A percentile compares a stretch with the other conserved stretches of the same genome.
These are phyloP conservation scores for Volvox africanus DNA, from an alignment of 139 green algal genomes.

Conservation along the genomic window DNA sequence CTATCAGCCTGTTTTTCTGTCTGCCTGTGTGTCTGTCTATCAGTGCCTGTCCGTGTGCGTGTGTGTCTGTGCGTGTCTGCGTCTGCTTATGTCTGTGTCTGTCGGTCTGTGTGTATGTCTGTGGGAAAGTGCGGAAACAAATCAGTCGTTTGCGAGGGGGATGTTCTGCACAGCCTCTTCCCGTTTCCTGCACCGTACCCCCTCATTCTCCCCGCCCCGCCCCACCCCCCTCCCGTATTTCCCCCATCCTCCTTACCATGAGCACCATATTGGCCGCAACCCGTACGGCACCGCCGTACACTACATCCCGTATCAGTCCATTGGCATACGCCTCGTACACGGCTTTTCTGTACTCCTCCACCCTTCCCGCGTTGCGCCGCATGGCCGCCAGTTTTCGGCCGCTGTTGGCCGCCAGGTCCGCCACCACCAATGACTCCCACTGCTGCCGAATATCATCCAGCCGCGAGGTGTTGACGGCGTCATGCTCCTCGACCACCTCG, in stretches of 20 bases:
- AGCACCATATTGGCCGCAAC: slow-evolving; percentile 42
- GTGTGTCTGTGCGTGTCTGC: no score
- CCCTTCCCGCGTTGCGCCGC: neutral
- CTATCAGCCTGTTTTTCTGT: no score
- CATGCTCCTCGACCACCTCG: slow-evolving; percentile 55
- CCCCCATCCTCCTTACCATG: slow-evolving; percentile 6
- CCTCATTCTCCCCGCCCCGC: neutral
- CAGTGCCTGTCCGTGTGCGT: no score
- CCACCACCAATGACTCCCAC: slow-evolving; percentile 54
- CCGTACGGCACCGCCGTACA: slow-evolving; percentile 40
- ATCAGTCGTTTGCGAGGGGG: no score
- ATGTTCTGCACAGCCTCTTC: neutral
- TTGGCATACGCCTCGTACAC: slow-evolving; percentile 51
- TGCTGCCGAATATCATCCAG: slow-evolving; percentile 47
- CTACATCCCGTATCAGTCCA: slow-evolving; percentile 51
- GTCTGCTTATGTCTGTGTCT: no score
- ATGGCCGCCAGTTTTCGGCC: slow-evolving; percentile 26
- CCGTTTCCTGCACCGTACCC: neutral
- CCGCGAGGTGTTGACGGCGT: slow-evolving; percentile 35
- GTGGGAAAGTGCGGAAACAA: no score
- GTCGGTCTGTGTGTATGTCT: neutral
- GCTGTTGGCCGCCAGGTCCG: slow-evolving; percentile 20
- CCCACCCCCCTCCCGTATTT: neutral
- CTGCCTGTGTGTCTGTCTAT: no score
- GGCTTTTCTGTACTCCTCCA: slow-evolving; percentile 7